Conservation (phyloP, 2,329 filamentous ascomycete species). For the Arachnomyces sp. region DNA sequence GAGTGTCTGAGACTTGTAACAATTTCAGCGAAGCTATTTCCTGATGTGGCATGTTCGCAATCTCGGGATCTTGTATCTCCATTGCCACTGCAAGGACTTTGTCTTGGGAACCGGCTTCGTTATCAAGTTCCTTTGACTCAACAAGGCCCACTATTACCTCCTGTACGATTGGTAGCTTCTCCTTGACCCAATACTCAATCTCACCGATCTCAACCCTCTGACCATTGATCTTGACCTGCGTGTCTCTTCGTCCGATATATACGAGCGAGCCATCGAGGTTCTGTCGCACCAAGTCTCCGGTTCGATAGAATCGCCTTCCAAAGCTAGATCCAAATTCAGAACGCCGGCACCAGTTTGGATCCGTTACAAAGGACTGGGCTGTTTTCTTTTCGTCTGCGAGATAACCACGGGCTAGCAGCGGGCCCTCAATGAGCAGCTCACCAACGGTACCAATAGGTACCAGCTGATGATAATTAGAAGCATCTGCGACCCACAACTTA, state of each 20-base stretch:
- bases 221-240: conserved; percentile 61
- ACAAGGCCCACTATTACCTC: conserved; percentile 43
- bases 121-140: conserved; percentile 38
- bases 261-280: conserved; percentile 27
- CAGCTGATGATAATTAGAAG: conserved; percentile 28
- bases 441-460: conserved; percentile 40
- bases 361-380: conserved; percentile 26
- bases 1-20: too few relatives aligned
- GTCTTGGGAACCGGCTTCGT: too few relatives aligned
- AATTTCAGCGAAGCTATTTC: too few relatives aligned
- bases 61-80: too few relatives aligned
- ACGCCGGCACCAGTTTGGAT: conserved; percentile 30
- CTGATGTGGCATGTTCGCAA: too few relatives aligned
- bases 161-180: conserved; percentile 38
- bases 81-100: conserved; percentile 25
- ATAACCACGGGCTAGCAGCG: conserved; percentile 42
- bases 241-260: conserved; percentile 55
- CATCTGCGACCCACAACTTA: too few relatives aligned
- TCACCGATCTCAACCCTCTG: conserved; percentile 55
- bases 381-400: conserved; percentile 34
- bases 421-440: conserved; percentile 42
- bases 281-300: conserved; percentile 31
- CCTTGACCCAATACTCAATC: conserved; percentile 31
- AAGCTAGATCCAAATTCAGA: conserved; percentile 19
- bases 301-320: conserved; percentile 31